These are phyloP conservation scores for Trichosporon sp. DNA, from an alignment of 1,284 basidiomycete genomes.

Conservation along the genomic window DNA sequence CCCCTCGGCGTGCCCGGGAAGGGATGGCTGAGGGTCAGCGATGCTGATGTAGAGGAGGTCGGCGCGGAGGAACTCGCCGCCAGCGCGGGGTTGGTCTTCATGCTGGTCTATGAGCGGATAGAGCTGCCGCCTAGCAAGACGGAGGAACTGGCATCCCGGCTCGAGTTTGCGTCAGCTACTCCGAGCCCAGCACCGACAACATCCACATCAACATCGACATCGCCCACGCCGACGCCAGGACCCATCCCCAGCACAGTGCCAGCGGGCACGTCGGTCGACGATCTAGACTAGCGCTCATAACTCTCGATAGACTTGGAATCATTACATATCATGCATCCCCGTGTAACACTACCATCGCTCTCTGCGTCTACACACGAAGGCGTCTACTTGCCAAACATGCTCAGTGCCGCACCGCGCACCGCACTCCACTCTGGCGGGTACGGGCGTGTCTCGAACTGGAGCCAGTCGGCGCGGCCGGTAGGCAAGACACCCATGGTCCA, in stretches of 20 bases:
- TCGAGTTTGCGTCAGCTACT: not conserved
- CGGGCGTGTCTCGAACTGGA: conserved; percentile 74
- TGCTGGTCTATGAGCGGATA: conserved; percentile 84
- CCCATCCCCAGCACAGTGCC: not conserved
- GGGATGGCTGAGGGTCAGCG: conserved; percentile 74
- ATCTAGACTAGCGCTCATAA: not conserved
- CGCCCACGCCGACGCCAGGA: not conserved
- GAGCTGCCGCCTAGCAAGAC: conserved; percentile 15
- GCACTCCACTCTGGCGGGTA: conserved; percentile 17
- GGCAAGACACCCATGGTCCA: conserved; percentile 82
- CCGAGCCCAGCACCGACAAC: not conserved
- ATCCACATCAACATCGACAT: not conserved
- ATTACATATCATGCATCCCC: not conserved
- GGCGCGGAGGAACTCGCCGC: conserved; percentile 66
- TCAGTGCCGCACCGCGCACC: conserved; percentile 4
- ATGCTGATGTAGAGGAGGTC: conserved; percentile 72
- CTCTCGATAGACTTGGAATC: not conserved
- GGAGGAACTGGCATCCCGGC: not conserved
- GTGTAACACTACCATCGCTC: not conserved
- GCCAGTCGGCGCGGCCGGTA: conserved; percentile 81
- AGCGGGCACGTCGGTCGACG: conserved; percentile 2
- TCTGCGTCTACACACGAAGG: no score
- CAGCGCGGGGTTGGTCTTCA: conserved; percentile 58
- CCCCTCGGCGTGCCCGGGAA: conserved; percentile 25
- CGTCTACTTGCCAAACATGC: not conserved